Evolutionary conservation across 495 filamentous ascomycete species (phyloP).

Genomic region (Penicillium verhagenii): DNA sequence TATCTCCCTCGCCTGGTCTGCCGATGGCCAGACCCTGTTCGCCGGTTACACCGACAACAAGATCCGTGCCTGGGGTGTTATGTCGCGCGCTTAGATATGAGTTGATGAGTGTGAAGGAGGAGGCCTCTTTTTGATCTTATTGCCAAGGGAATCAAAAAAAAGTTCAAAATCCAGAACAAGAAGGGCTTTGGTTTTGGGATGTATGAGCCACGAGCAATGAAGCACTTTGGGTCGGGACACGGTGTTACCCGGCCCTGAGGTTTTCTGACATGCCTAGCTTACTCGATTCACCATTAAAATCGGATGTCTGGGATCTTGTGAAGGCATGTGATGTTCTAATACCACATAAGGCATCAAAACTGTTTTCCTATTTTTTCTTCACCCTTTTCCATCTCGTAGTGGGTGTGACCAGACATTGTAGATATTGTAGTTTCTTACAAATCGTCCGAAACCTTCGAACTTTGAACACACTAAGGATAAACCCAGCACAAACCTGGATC

Average conservation of each 20-base stretch:
- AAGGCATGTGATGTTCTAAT: constrained; percentile 46
- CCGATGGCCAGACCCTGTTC: constrained; percentile 98
- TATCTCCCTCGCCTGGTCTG: constrained; percentile 93
- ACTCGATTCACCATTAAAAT: constrained; percentile 36
- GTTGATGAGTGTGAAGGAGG: constrained; percentile 23
- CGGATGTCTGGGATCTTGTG: constrained; percentile 40
- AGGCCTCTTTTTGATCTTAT: constrained; percentile 37
- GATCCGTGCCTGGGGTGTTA: constrained; percentile 99
- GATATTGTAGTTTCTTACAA: not conserved
- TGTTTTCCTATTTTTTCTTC: constrained; percentile 32
- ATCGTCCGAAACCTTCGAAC: too few relatives aligned
- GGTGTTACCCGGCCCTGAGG: constrained; percentile 18
- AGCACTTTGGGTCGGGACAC: constrained; percentile 30
- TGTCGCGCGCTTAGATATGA: constrained; percentile 62
- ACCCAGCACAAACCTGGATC: too few relatives aligned
- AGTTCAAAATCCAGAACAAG: constrained; percentile 35
- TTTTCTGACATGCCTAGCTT: constrained; percentile 44
- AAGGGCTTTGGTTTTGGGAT: constrained; percentile 47
- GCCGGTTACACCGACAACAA: constrained; percentile 99
- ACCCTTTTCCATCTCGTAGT: not conserved
- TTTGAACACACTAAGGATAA: too few relatives aligned
- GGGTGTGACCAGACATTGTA: not conserved
- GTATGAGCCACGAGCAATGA: constrained; percentile 54
- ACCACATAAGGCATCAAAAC: constrained; percentile 43
- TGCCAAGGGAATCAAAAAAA: constrained; percentile 36